Base-by-base conservation (phyloP, 305 asterid species). In the Plantago coronopus region DNA sequence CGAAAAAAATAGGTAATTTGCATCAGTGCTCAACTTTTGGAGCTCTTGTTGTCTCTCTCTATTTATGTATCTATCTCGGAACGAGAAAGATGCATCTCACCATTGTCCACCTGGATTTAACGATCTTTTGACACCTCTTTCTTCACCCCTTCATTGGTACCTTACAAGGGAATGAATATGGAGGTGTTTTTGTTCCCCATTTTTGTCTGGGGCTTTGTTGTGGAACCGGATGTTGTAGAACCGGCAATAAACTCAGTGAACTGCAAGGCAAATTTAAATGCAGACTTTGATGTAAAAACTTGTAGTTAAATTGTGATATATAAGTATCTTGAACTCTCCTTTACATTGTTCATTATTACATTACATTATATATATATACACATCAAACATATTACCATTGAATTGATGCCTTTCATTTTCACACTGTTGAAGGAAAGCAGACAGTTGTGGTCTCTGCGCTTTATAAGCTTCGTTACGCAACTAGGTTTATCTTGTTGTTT, bases 191-290 rank as follows among this genome's bases (percentile, higher is more conserved):
- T 47, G 46, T 69, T 73, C 70, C 82, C 82, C 70, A 44, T 81
- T 71, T 83, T 76, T 73, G 75, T 58, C 68, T 40, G 78, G 91
- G 86, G 81, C 42, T 61, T 69, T 77, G 64, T 73, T 74, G 70
- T 73, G 79, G 70, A 72, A 73, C 42, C 59, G 73, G 69, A n/a
- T 77, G 64, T 73, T 74, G 70, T 73, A 79, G 70, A 72, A 73
- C 42, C 59, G 73, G 69, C 65, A 67, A 80, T 73, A 65, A 69
- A 71, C 69, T 56, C 15, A 65, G 59, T 62, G 68, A 75, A 68
- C 47, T 61, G 57, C 80, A 62, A 31, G 70, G 75, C 69, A 57
- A 71, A 57, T 73, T 59, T 14, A 14, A 64, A 66, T 69, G 74
- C 78, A 74, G 75, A 34, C 69, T 78, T 73, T 57, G 70, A 67